Conservation (phyloP, 352 stramenopile species). For the Thraustotheca clavata region DNA sequence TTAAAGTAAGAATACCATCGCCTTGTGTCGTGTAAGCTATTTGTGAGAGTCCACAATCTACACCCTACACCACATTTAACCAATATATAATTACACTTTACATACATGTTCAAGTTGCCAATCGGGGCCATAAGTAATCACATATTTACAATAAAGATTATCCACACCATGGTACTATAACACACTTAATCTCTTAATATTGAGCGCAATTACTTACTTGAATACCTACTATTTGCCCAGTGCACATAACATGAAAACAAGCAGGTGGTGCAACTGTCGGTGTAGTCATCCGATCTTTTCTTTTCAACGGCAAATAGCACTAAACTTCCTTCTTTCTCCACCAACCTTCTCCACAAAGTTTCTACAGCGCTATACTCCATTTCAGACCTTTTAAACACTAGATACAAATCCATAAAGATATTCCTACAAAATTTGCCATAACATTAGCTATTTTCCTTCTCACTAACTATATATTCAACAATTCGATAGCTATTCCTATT, state of each 20-base stretch:
- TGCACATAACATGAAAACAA: conserved; percentile 52
- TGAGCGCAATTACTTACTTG: conserved; percentile 26
- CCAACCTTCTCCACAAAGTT: too few relatives aligned
- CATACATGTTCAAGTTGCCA: conserved; percentile 85
- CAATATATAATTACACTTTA: neutral
- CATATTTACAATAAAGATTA: conserved; percentile 91
- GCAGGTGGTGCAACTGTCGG: conserved; percentile 4
- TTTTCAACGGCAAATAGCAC: neutral
- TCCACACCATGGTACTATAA: conserved; percentile 56
- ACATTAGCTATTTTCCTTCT: too few relatives aligned
- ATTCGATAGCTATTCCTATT: too few relatives aligned
- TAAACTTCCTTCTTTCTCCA: too few relatives aligned
- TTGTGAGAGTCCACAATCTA: conserved; percentile 82
- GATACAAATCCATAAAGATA: too few relatives aligned
- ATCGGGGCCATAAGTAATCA: conserved; percentile 86
- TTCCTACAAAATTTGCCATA: too few relatives aligned
- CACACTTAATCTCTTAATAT: neutral
- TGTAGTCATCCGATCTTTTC: neutral
- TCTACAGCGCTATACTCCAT: too few relatives aligned
- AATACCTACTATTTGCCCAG: conserved; percentile 49
- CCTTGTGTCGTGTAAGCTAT: conserved; percentile 57
- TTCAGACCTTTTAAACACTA: too few relatives aligned
- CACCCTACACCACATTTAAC: conserved; percentile 32
- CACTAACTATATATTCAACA: too few relatives aligned
- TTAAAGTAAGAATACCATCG: conserved; percentile 81